Evolutionary conservation across 2,329 filamentous ascomycete species (phyloP), one percentile per base, ranked within the genome.

Genomic region (Diaporthe vexans): DNA sequence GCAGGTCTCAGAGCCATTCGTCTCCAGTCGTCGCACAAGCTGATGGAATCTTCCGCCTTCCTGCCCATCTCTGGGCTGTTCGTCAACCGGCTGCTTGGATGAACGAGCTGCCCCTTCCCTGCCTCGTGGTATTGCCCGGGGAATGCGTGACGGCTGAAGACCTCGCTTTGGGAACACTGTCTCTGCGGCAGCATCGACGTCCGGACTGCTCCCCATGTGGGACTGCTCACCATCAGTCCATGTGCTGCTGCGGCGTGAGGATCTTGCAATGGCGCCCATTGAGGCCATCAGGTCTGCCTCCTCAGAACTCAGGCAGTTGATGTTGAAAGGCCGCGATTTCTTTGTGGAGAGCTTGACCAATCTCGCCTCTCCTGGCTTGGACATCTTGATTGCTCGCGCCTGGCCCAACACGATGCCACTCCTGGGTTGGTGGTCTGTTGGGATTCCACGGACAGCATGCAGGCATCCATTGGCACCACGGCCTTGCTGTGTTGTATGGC

Each of bases 231-330:
- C 46, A 10, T 21, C n/a, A 15, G n/a, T 2, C 15, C n/a, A 17
- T 33, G 19, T 11, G 33, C 52, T 40, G 29, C 29, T 26, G 4
- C 6, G 48, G 48, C 48, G 63, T 24, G 63, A 35, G 13, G 29
- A 54, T 7, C 15, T 68, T 8, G 48, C 63, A 21, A 54, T 17
- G 3, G 33, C 48, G 1, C 63, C 63, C 24, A 48, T 33, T 1
- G 63, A 54, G 9, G 52, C 24, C 63, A 68, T 46, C 9, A 68
- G 7, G 7, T 67, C 33, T 24, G 48, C 29, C 48, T 68, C 46
- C 6, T 11, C 33, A 8, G 13, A 17, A 15, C 21, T 24, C 8
- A 68, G 15, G 33, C 21, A 68, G 11, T 10, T 10, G 48, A 54
- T 19, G 33, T 29, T 13, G 63, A 54, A 15, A 26, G 15, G 6